Evolutionary conservation across 345 rosid species (phyloP), one percentile per base, ranked within the genome.

Genomic region (Arabidopsis suecica): DNA sequence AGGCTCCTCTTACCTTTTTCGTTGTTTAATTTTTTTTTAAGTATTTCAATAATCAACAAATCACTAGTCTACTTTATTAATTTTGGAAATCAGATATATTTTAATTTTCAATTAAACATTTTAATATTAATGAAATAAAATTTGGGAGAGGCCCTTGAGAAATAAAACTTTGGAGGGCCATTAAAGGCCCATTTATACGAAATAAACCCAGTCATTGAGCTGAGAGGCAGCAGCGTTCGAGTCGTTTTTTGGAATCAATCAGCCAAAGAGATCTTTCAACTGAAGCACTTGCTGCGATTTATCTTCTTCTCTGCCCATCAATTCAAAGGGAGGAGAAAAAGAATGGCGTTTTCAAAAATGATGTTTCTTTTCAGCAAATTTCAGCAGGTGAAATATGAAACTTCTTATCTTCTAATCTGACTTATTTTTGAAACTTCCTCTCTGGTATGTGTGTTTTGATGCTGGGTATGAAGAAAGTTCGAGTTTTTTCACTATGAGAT

Each of bases 341-440:
- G 1, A 20, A 77, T 77, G 75, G 80, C 75, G 37, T 77, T 65
- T 72, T 25, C 74, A 3, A 66, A 78, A 73, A 36, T 73, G 51
- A 5, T 38, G 9, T 78, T 78, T 47, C 74, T 78, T 62, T 78
- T 78, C 78, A 68, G 40, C 74, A 78, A 78, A 61, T 78, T 78
- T 68, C 82, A 78, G 53, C 82, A 78, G 78, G 82, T 78, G 59
- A 67, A n/a, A 20, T 18, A 1, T 42, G 1, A 58, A 36, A 23
- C 22, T 48, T 40, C 53, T 63, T 28, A 56, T 49, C 30, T 55
- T 14, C 6, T 32, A 30, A 37, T 50, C 25, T 14, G 22, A 1
- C 30, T 7, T n/a, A 1, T 4, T 25, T 23, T 7, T n/a, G 1
- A 9, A 41, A 9, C 20, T 32, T 28, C 28, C 14, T 71, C 38